Percentiles rank a stretch among this genome's conserved stretches.
These are phyloP conservation scores for Nymphaea thermarum DNA, from an alignment of 164 flowering plant species.

Conservation along the genomic window DNA sequence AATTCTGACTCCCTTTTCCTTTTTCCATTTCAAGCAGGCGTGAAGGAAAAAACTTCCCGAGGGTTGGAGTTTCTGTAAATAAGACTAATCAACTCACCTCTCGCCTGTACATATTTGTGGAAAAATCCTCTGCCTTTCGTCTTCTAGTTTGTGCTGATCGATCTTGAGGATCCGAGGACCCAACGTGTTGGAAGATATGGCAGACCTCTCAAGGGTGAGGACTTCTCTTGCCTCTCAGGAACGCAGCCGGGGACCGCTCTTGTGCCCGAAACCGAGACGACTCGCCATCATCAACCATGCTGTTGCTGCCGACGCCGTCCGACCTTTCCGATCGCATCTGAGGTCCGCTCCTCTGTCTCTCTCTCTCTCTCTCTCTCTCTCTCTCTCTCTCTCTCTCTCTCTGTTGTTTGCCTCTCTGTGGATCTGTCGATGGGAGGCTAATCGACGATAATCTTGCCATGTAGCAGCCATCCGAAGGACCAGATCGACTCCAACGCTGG, in stretches of 20 bases:
- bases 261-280: slow-evolving; percentile 88
- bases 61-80: background rate
- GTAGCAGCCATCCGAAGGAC: slow-evolving; percentile 52
- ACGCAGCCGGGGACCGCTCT: slow-evolving; percentile 20
- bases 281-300: slow-evolving; percentile 26
- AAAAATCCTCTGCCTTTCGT: background rate
- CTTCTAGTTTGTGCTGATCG: background rate
- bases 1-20: background rate
- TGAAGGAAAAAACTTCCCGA: background rate
- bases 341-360: too few relatives aligned
- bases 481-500: slow-evolving; percentile 48
- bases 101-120: background rate
- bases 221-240: background rate
- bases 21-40: background rate
- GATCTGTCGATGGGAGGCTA: background rate
- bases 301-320: slow-evolving; percentile 18
- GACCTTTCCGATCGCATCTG: slow-evolving; percentile 49
- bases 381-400: background rate
- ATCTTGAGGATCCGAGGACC: background rate
- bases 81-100: background rate
- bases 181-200: background rate
- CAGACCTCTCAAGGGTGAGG: background rate
- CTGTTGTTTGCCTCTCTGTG: background rate
- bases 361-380: background rate
- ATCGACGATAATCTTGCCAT: background rate